Percentiles rank a stretch among this genome's conserved stretches.
Conservation (phyloP, 2,329 filamentous ascomycete genomes). For the Exophiala sideris region DNA sequence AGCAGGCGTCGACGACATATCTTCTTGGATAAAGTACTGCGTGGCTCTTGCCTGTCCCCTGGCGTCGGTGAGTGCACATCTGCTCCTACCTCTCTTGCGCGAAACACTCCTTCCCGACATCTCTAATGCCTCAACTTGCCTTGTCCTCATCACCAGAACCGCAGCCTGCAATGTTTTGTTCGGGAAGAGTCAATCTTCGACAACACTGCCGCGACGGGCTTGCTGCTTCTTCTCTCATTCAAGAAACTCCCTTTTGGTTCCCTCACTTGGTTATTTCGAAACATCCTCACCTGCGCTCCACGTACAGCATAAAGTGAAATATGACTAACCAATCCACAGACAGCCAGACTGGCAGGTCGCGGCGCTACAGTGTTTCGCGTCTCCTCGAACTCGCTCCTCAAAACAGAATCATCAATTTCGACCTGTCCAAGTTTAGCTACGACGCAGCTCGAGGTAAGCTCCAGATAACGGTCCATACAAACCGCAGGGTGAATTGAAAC, state of each 20-base stretch:
- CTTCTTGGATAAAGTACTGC: background rate
- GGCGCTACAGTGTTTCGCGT: slow-evolving; percentile 22
- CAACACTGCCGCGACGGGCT: slow-evolving; percentile 3
- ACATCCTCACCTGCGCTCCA: slow-evolving; percentile 8
- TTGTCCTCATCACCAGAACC: background rate
- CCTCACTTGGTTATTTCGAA: slow-evolving; percentile 17
- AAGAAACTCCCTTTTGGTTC: slow-evolving; percentile 18
- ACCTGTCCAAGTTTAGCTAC: slow-evolving; percentile 29
- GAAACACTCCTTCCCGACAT: slow-evolving; percentile 2
- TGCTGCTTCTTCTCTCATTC: slow-evolving; percentile 9
- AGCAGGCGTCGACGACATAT: background rate
- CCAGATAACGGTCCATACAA: background rate
- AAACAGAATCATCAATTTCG: slow-evolving; percentile 18
- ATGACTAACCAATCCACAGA: slow-evolving; percentile 27
- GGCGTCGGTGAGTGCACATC: slow-evolving; percentile 10
- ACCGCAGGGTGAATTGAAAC: background rate
- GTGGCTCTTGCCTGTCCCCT: slow-evolving; percentile 6
- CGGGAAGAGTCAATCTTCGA: background rate
- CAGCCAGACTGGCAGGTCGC: slow-evolving; percentile 15
- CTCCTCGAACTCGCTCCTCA: slow-evolving; percentile 26
- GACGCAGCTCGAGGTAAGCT: slow-evolving; percentile 28
- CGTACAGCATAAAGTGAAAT: slow-evolving; percentile 13
- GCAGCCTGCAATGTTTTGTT: background rate
- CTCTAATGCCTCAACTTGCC: background rate
- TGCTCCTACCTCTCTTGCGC: background rate